Percentiles rank a stretch among this genome's conserved stretches.
These are phyloP conservation scores for Cryptosporidium sp. DNA, from an alignment of 169 alveolate genomes.

Conservation along the genomic window DNA sequence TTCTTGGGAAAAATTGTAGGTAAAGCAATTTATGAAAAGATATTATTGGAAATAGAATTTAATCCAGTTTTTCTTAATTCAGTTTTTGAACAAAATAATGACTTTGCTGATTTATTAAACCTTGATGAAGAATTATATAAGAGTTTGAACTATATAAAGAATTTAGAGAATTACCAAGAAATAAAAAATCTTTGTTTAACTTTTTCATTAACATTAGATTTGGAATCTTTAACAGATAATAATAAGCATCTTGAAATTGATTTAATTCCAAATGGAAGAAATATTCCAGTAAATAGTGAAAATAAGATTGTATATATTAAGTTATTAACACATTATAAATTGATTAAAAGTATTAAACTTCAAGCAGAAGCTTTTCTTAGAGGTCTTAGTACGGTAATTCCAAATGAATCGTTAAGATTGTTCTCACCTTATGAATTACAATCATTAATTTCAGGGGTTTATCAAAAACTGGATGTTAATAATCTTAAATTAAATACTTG, in stretches of 20 bases:
- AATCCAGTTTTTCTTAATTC: slow-evolving; percentile 88
- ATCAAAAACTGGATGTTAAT: slow-evolving; percentile 88
- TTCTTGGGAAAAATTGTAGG: slow-evolving; percentile 90
- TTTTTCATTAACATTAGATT: slow-evolving; percentile 78
- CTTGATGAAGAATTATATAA: slow-evolving; percentile 81
- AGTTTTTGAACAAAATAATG: slow-evolving; percentile 86
- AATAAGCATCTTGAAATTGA: slow-evolving; percentile 70
- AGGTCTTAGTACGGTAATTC: slow-evolving; percentile 93
- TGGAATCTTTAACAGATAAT: background rate
- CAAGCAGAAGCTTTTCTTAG: slow-evolving; percentile 87
- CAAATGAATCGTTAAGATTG: slow-evolving; percentile 89
- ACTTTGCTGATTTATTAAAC: slow-evolving; percentile 86
- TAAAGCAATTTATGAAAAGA: slow-evolving; percentile 93
- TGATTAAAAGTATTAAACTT: slow-evolving; percentile 87
- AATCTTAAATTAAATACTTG: slow-evolving; percentile 89
- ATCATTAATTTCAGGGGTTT: slow-evolving; percentile 93
- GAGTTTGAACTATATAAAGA: slow-evolving; percentile 78
- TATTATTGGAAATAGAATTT: slow-evolving; percentile 90
- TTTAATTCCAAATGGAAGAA: slow-evolving; percentile 82
- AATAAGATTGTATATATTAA: slow-evolving; percentile 89
- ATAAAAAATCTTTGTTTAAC: slow-evolving; percentile 77
- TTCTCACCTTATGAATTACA: slow-evolving; percentile 94
- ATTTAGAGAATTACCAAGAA: slow-evolving; percentile 78
- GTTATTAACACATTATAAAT: slow-evolving; percentile 88
- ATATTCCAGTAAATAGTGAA: slow-evolving; percentile 81